Percentiles rank a stretch among this genome's conserved stretches.
Evolutionary conservation across 1,284 basidiomycete species (phyloP).

Genomic region (Mycosarcoma mackinlayi): DNA sequence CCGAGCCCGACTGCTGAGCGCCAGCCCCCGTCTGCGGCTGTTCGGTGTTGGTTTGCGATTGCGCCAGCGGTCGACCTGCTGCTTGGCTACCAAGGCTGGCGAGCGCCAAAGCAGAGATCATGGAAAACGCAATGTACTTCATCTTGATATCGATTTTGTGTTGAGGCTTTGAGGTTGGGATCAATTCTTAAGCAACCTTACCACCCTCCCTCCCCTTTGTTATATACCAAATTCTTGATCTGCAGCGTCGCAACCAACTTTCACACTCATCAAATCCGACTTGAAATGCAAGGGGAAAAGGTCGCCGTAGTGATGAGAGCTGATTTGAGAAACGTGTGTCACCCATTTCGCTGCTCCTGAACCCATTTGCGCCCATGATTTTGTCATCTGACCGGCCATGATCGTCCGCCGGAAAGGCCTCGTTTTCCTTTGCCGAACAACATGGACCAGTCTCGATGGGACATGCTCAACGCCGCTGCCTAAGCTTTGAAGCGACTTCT

Average conservation of each 20-base stretch:
- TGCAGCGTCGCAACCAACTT: no score
- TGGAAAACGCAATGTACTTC: slow-evolving; percentile 20
- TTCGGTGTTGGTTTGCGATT: slow-evolving; percentile 9
- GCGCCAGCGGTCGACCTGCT: slow-evolving; percentile 10
- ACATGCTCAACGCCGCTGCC: no score
- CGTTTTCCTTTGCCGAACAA: background rate
- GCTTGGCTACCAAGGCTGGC: slow-evolving; percentile 16
- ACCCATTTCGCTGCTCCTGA: no score
- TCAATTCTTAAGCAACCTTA: no score
- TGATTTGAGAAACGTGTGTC: no score
- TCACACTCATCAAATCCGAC: background rate
- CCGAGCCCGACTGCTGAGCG: slow-evolving; percentile 15
- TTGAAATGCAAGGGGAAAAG: no score
- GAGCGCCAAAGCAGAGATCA: slow-evolving; percentile 18
- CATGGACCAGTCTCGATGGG: no score
- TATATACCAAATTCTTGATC: no score
- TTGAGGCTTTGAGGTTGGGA: background rate
- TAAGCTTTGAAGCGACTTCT: no score
- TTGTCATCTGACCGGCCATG: background rate
- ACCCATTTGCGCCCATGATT: background rate
- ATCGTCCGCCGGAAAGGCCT: background rate
- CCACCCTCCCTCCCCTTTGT: no score
- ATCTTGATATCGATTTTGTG: slow-evolving; percentile 1
- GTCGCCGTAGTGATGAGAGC: no score
- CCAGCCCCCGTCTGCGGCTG: no score